Evolutionary conservation across 2,329 filamentous ascomycete species (phyloP).

Genomic region (Aspergillus sergii): DNA sequence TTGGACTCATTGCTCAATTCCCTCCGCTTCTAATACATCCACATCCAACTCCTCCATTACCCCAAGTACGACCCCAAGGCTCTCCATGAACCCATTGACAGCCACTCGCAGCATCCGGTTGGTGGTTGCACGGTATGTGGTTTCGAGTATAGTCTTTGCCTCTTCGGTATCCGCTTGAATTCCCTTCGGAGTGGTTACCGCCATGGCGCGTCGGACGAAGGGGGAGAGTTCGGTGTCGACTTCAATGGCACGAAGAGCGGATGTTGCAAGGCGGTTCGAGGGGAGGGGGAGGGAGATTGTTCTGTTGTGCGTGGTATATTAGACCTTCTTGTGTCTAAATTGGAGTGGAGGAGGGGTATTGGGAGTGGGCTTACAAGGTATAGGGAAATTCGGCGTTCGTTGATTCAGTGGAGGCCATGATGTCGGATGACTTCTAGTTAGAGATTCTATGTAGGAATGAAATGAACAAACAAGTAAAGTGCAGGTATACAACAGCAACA

Average conservation of each 20-base stretch:
- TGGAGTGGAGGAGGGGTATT: slow-evolving; percentile 7
- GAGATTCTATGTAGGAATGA: neutral
- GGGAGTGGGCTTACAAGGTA: slow-evolving; percentile 36
- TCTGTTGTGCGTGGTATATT: slow-evolving; percentile 47
- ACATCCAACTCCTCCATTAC: slow-evolving; percentile 90
- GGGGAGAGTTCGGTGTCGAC: slow-evolving; percentile 90
- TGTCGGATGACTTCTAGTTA: neutral
- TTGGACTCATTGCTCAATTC: slow-evolving; percentile 26
- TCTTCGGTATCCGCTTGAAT: slow-evolving; percentile 26
- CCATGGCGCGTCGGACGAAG: slow-evolving; percentile 73
- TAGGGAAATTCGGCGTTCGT: slow-evolving; percentile 38
- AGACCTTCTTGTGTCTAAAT: slow-evolving; percentile 1
- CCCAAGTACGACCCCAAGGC: slow-evolving; percentile 77
- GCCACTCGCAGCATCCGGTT: slow-evolving; percentile 96
- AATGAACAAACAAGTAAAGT: neutral
- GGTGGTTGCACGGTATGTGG: slow-evolving; percentile 83
- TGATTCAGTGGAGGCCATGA: slow-evolving; percentile 26
- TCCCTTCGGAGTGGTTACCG: slow-evolving; percentile 48
- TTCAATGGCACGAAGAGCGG: slow-evolving; percentile 73
- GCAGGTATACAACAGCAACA: neutral
- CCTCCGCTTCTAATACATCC: slow-evolving; percentile 66
- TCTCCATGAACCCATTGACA: slow-evolving; percentile 96
- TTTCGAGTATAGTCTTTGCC: slow-evolving; percentile 62
- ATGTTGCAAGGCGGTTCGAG: slow-evolving; percentile 72
- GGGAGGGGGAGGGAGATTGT: slow-evolving; percentile 80